These are phyloP conservation scores for Leccinum uliginosum DNA, from an alignment of 768 basidiomycete genomes.

Conservation along the genomic window DNA sequence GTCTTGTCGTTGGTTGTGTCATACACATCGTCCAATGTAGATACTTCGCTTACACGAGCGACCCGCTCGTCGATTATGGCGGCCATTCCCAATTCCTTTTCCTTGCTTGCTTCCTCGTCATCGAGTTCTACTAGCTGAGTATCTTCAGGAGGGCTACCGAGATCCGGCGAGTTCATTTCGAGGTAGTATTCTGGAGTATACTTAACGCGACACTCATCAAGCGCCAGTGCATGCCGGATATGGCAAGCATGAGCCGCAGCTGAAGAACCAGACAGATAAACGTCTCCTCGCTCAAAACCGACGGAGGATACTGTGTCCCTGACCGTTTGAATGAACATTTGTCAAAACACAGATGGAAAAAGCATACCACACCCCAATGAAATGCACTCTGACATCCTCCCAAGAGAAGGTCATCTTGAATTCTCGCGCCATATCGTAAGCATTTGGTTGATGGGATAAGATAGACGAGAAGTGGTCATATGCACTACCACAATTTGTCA, in stretches of 20 bases:
- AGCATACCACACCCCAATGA: conserved; percentile 48
- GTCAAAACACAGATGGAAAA: not conserved
- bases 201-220: conserved; percentile 57
- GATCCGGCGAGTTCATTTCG: conserved; percentile 24
- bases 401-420: conserved; percentile 44
- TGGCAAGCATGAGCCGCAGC: conserved; percentile 50
- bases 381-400: conserved; percentile 42
- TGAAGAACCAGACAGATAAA: conserved; percentile 49
- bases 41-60: not conserved
- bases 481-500: conserved; percentile 5
- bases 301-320: conserved; percentile 69
- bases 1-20: not conserved
- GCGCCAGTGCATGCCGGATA: conserved; percentile 59
- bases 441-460: conserved; percentile 12
- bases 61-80: not conserved
- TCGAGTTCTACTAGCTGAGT: conserved; percentile 15
- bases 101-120: not conserved
- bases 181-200: conserved; percentile 43
- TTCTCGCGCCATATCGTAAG: conserved; percentile 13
- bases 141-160: conserved; percentile 14
- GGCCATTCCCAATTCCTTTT: not conserved
- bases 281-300: conserved; percentile 42
- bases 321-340: not conserved
- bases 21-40: not conserved
- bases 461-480: conserved; percentile 16